Percentiles rank a stretch among this genome's conserved stretches.
Evolutionary conservation across 2,329 filamentous ascomycete genomes (phyloP).

Genomic region (Trichoderma semiorbis): DNA sequence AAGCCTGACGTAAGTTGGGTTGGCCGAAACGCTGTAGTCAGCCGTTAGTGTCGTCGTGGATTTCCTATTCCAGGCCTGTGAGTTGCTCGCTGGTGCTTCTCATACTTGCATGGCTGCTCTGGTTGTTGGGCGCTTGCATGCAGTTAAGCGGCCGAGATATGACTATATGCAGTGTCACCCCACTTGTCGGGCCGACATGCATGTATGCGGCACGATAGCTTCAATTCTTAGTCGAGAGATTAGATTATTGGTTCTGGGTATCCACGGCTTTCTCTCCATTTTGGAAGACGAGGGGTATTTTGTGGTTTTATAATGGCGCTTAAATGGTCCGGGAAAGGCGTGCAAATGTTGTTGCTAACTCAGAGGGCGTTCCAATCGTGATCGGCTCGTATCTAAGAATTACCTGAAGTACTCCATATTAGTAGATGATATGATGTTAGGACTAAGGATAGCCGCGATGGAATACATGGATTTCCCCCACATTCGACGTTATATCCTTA

Average conservation of each 20-base stretch:
- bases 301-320: neutral
- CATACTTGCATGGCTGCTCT: neutral
- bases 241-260: neutral
- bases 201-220: neutral
- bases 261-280: neutral
- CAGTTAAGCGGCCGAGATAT: neutral
- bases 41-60: neutral
- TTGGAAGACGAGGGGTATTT: neutral
- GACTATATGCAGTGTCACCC: neutral
- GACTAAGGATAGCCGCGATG: neutral
- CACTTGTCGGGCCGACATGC: neutral
- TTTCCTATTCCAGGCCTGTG: neutral
- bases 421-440: neutral
- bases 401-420: neutral
- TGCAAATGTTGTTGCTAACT: neutral
- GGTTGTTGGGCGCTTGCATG: neutral
- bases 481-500: neutral
- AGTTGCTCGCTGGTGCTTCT: neutral
- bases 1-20: slow-evolving; percentile 16
- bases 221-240: neutral
- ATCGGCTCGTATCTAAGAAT: neutral
- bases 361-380: neutral
- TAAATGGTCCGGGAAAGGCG: neutral
- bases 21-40: neutral
- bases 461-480: neutral